Base-by-base conservation (phyloP, 2,329 filamentous ascomycete genomes). In the Colletotrichum ledebouriae region DNA sequence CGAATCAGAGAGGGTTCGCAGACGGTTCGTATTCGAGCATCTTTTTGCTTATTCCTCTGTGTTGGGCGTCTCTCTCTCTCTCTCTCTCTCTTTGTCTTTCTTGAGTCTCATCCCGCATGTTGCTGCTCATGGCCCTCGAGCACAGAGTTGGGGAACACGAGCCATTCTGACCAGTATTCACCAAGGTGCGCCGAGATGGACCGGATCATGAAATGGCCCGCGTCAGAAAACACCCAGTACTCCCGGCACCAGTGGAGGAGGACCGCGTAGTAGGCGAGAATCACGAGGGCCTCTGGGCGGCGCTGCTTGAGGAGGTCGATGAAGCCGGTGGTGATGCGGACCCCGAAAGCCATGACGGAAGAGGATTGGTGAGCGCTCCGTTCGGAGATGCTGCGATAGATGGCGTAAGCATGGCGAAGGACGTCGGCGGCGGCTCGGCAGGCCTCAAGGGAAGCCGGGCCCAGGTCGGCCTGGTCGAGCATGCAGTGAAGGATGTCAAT, bases 211-310 rank as follows among this genome's bases (percentile, higher is more conserved):
- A 73, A 76, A 50, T 72, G 65, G 12, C 78, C 78, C 4, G 75
- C 70, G 15, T 76, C 73, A 12, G 72, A 73, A 63, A 81, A 73
- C 42, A 79, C 69, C 80, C 83, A 85, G 41, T 76, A 73, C 4
- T 73, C 67, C 9, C 79, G 75, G 46, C 77, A 80, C 13, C 76
- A 76, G 67, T 85, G 81, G n/a, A 86, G 74, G 47, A 86, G 71
- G 4, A 85, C 78, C 11, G 83, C 83, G 66, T 85, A 86, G 71
- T 86, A 80, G 6, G 82, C 84, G 22, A 87, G 73, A 6, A 86
- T 78, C 11, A 84, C 75, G 25, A 87, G 74, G 7, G 81, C 81
- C 55, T 82, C 81, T 0, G 81, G 79, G 0, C 76, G 75, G n/a
- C 76, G 72, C 33, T 77, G 76, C 15, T 75, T 73, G 34, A 82